Conservation (phyloP, 2,329 filamentous ascomycete genomes). For the Xylariales sp. region DNA sequence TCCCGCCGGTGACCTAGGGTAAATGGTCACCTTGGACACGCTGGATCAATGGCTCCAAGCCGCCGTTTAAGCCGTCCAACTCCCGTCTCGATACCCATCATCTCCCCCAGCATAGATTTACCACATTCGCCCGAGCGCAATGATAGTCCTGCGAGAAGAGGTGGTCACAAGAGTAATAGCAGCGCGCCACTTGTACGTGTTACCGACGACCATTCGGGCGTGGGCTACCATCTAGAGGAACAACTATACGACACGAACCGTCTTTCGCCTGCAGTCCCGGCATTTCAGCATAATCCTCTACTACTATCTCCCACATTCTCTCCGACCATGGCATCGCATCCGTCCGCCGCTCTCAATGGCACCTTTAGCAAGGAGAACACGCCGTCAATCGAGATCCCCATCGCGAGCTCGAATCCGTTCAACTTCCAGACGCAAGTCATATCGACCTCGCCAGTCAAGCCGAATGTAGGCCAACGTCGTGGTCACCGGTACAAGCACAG, state of each 20-base stretch:
- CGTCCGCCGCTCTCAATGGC: slow-evolving; percentile 14
- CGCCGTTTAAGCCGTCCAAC: slow-evolving; percentile 20
- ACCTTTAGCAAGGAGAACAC: slow-evolving; percentile 22
- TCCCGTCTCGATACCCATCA: slow-evolving; percentile 24
- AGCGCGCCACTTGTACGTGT: slow-evolving; percentile 15
- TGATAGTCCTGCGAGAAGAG: not conserved
- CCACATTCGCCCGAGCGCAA: slow-evolving; percentile 15
- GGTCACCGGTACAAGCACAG: slow-evolving; percentile 98
- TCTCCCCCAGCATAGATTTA: slow-evolving; percentile 23
- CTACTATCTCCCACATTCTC: slow-evolving; percentile 10
- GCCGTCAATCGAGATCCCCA: slow-evolving; percentile 31
- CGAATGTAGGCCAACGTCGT: slow-evolving; percentile 83
- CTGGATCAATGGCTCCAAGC: slow-evolving; percentile 20
- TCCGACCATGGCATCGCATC: slow-evolving; percentile 20
- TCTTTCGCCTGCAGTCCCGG: slow-evolving; percentile 25
- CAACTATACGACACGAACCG: slow-evolving; percentile 26
- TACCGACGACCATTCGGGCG: slow-evolving; percentile 8
- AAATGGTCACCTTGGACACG: too few species aligned
- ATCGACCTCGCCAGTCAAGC: slow-evolving; percentile 71
- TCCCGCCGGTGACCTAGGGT: too few species aligned
- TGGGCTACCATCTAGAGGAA: slow-evolving; percentile 9
- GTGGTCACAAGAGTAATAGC: slow-evolving; percentile 12
- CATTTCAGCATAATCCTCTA: slow-evolving; percentile 19
- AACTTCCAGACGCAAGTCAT: slow-evolving; percentile 87
- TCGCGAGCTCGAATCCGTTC: slow-evolving; percentile 62